These are phyloP conservation scores for Aspergillus nidulans DNA, from an alignment of 495 filamentous ascomycete genomes.

Conservation along the genomic window DNA sequence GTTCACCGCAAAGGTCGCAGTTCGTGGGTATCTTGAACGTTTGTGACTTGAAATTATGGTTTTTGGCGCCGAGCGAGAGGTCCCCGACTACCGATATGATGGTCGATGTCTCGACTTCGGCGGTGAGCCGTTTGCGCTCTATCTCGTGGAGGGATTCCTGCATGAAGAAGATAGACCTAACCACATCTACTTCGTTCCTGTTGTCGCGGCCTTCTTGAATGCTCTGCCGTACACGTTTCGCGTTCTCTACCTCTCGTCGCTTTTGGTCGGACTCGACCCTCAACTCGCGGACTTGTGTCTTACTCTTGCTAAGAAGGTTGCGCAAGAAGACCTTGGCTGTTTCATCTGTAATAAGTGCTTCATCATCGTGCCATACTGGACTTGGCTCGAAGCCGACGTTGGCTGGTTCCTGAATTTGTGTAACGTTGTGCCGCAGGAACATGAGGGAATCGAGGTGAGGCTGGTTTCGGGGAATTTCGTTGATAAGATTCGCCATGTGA, in stretches of 20 bases:
- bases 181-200: constrained; percentile 74
- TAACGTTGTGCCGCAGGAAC: constrained; percentile 90
- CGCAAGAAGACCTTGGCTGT: constrained; percentile 82
- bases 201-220: constrained; percentile 80
- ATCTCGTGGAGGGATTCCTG: constrained; percentile 82
- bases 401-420: constrained; percentile 71
- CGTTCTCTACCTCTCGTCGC: constrained; percentile 70
- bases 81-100: constrained; percentile 86
- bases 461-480: constrained; percentile 83
- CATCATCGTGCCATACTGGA: constrained; percentile 95
- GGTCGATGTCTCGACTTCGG: constrained; percentile 86
- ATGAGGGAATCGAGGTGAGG: constrained; percentile 91
- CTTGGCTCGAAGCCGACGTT: constrained; percentile 90
- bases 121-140: constrained; percentile 80
- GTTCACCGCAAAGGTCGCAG: constrained; percentile 91
- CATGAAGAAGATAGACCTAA: constrained; percentile 67
- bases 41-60: constrained; percentile 93
- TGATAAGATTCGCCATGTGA: constrained; percentile 63
- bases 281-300: constrained; percentile 70
- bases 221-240: constrained; percentile 65
- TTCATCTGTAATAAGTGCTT: constrained; percentile 75
- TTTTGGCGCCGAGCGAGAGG: constrained; percentile 82
- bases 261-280: constrained; percentile 80
- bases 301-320: constrained; percentile 88
- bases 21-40: constrained; percentile 99